phyloP scores from a whole-genome alignment of 352 stramenopile species.

The Phytophthora foliorum region DNA sequence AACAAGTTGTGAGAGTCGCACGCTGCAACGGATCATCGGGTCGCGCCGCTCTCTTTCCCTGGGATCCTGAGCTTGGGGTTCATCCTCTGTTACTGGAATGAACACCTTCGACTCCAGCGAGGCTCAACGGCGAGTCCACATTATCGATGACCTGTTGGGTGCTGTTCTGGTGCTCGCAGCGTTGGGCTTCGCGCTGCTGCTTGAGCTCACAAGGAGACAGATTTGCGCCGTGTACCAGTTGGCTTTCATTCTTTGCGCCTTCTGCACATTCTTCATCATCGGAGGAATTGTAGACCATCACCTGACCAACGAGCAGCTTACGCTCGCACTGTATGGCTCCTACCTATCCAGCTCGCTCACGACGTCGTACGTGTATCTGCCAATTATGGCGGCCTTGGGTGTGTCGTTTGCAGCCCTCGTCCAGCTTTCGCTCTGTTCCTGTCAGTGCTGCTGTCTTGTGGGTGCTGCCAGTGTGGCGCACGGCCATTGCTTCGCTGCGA shows the following conservation, averaged over 20 bases:
- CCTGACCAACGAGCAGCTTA: slow-evolving; percentile 76
- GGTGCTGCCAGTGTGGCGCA: slow-evolving; percentile 46
- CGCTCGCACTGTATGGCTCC: slow-evolving; percentile 70
- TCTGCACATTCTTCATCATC: slow-evolving; percentile 67
- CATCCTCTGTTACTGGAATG: slow-evolving; percentile 9
- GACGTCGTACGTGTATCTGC: slow-evolving; percentile 77
- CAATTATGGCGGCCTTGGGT: slow-evolving; percentile 43
- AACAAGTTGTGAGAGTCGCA: slow-evolving; percentile 17
- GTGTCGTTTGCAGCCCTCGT: slow-evolving; percentile 54
- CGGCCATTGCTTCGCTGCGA: slow-evolving; percentile 54
- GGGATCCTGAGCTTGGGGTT: not conserved
- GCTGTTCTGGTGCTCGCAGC: slow-evolving; percentile 68
- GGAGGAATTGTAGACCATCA: slow-evolving; percentile 81
- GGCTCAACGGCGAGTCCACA: slow-evolving; percentile 57
- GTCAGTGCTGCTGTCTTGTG: slow-evolving; percentile 75
- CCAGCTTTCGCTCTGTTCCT: slow-evolving; percentile 67
- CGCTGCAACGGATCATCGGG: slow-evolving; percentile 16
- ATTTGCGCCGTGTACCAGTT: slow-evolving; percentile 80
- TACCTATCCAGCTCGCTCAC: slow-evolving; percentile 58
- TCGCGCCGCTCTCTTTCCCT: not conserved
- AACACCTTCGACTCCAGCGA: slow-evolving; percentile 27
- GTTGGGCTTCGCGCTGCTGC: slow-evolving; percentile 50
- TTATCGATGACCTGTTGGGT: slow-evolving; percentile 83
- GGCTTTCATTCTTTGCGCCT: slow-evolving; percentile 65
- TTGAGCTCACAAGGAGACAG: slow-evolving; percentile 79